Base-by-base conservation (phyloP, 495 filamentous ascomycete genomes). In the Pyronema domesticum region DNA sequence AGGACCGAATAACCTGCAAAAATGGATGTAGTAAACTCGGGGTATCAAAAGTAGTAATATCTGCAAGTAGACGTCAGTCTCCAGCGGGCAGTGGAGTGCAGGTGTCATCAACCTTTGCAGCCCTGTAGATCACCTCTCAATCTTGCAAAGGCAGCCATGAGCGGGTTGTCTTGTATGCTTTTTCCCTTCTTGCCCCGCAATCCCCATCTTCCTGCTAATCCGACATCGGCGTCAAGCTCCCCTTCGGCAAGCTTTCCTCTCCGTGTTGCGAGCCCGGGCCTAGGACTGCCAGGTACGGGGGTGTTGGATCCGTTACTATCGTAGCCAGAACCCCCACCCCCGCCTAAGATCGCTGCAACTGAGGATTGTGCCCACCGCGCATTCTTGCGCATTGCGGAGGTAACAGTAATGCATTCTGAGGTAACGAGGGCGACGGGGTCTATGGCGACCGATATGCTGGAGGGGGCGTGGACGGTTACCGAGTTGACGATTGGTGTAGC, bases 331-430 rank as follows among this genome's bases (percentile, higher is more conserved):
- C 75, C 77, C 50, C 76, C 78, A 59, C 77, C 78, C 54, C 86
- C 86, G 55, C 89, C 89, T 34, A 99, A 75, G 58, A 99, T 99
- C 51, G 89, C 87, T 52, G 93, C 84, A 51, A 99, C 93, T 17
- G 89, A 95, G 43, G 88, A 95, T 68, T 96, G 89, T 44, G 87
- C 86, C 80, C 89, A 96, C 56, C 93, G 81, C 57, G 86, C 82
- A 78, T 95, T 83, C 72, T 99, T 99, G 61, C 93, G 86, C 82
- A 99, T 94, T 30, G 88, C 88, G 60, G 88, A 94, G 23, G 91
- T 95, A 68, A 99, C 88, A 37, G 87, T 83, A 67, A 99, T 96
- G 68, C 93, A 99, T 82, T 99, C 91, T 70, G 93, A 94, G 30
- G 89, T 93, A 61, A 99, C 88, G 56, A 99, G 70, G 43, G 93